phyloP scores from a whole-genome alignment of 225 moss, liverwort and hornwort species.

The Lunularia cruciata region DNA sequence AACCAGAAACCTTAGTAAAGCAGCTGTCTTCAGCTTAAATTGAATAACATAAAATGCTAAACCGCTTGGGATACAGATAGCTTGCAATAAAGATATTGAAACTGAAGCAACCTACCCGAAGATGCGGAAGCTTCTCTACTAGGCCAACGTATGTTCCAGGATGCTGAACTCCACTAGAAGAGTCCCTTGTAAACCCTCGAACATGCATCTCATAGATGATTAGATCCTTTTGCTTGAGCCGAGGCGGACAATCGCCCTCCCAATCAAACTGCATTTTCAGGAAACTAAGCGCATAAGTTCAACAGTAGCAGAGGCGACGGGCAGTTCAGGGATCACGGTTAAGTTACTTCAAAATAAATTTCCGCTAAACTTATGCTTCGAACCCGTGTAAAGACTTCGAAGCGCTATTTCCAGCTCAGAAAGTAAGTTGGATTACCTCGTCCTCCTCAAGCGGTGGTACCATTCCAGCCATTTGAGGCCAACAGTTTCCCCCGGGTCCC shows the following conservation, averaged over 20 bases:
- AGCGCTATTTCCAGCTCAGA: too few species aligned
- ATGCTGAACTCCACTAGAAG: constrained; percentile 66
- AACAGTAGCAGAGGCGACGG: too few species aligned
- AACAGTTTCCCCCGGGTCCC: constrained; percentile 74
- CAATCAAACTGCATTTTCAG: constrained; percentile 72
- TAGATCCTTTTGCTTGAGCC: constrained; percentile 64
- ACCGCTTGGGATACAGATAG: too few species aligned
- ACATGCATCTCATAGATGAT: constrained; percentile 87
- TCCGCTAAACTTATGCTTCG: too few species aligned
- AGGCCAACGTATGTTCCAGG: constrained; percentile 85
- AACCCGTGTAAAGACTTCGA: too few species aligned
- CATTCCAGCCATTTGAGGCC: constrained; percentile 99
- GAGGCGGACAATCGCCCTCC: constrained; percentile 84
- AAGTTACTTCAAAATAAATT: too few species aligned
- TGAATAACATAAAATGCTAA: background rate
- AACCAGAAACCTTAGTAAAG: background rate
- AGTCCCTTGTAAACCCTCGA: constrained; percentile 74
- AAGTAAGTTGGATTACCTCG: too few species aligned
- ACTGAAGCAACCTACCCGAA: constrained; percentile 43
- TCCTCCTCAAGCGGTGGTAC: constrained; percentile 66
- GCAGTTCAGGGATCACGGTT: too few species aligned
- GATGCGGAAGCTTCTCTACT: constrained; percentile 73
- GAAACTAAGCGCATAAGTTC: background rate
- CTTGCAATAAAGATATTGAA: too few species aligned
- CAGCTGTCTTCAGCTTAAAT: too few species aligned